Evolutionary conservation across 1,139 yeast genomes (phyloP), one percentile per base, ranked within the genome.

Genomic region (Tardiomyces blankii): DNA sequence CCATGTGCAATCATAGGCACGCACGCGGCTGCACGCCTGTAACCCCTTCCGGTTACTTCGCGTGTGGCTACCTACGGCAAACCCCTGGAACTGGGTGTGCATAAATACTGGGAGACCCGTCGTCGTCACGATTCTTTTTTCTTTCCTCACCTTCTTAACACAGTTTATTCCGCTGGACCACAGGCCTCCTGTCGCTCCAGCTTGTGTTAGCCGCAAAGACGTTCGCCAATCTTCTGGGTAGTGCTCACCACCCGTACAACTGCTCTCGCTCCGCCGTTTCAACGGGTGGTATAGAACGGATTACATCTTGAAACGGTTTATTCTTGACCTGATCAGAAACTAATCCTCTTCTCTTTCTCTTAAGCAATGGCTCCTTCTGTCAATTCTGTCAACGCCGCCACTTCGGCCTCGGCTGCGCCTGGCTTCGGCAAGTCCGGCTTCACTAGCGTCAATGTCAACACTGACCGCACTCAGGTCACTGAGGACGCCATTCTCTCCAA

Each of bases 401-500:
- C 43, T n/a, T 44, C 40, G 21, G 49, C 39, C 27, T 42, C 49
- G 16, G 28, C 44, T 28, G 40, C 45, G 19, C 30, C 42, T 21
- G 47, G 46, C 27, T 19, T 47, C 16, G 41, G 39, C 21, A 60
- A 58, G 51, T 65, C 72, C 44, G 72, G 72, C 41, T 54, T 49
- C 54, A 67, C 72, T 45, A 50, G 70, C 44, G 80, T 86, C 57
- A 70, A 78, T 51, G 70, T 67, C 48, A 74, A 78, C 57, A 77
- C 86, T 48, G 79, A 77, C 60, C 78, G 78, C 58, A 73, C 83
- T 54, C 67, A 67, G 51, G 75, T 75, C 60, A 71, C 77, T 52
- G 83, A 75, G 53, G 72, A 76, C 51, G 71, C 77, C 49, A 75
- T 85, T 56, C 68, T 72, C 62, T 78, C 95, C 49, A 76, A 76